A percentile compares a stretch with the other conserved stretches of the same genome.
Evolutionary conservation across 352 stramenopile species (phyloP).

Genomic region (Pythium rhizo-oryzae): DNA sequence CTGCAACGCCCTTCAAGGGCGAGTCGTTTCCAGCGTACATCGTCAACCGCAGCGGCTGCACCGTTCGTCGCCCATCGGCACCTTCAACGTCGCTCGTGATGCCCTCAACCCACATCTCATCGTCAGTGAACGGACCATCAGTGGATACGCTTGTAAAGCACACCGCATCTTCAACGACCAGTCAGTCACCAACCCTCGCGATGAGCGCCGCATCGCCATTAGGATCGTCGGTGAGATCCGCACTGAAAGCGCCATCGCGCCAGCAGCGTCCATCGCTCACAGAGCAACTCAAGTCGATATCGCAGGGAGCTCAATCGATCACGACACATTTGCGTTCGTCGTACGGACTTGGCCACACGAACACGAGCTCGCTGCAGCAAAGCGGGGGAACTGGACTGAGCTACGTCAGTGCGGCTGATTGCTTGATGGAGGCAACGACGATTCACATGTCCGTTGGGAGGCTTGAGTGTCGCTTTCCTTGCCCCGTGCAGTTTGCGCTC

Average conservation of each 20-base stretch:
- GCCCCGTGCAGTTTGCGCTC: slow-evolving; percentile 47
- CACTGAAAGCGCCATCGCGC: slow-evolving; percentile 3
- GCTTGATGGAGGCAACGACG: slow-evolving; percentile 52
- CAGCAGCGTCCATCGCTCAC: slow-evolving; percentile 49
- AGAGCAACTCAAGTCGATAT: slow-evolving; percentile 70
- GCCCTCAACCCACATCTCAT: neutral
- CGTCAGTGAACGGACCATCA: slow-evolving; percentile 2
- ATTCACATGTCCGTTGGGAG: slow-evolving; percentile 50
- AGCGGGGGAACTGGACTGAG: neutral
- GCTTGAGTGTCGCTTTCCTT: slow-evolving; percentile 67
- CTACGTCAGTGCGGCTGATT: neutral
- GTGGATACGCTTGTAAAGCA: neutral
- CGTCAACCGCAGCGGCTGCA: slow-evolving; percentile 28
- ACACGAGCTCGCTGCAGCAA: slow-evolving; percentile 6
- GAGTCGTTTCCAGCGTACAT: slow-evolving; percentile 68
- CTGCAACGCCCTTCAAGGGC: slow-evolving; percentile 54
- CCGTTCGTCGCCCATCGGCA: neutral
- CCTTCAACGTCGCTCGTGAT: neutral
- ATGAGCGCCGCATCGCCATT: neutral
- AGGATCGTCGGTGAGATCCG: neutral
- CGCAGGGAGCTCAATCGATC: slow-evolving; percentile 48
- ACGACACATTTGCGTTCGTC: slow-evolving; percentile 46
- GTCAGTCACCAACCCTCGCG: neutral
- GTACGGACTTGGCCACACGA: slow-evolving; percentile 39
- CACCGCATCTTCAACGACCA: neutral